Base-by-base conservation (phyloP, 257 asterid species). In the Dorcoceras hygrometricum region DNA sequence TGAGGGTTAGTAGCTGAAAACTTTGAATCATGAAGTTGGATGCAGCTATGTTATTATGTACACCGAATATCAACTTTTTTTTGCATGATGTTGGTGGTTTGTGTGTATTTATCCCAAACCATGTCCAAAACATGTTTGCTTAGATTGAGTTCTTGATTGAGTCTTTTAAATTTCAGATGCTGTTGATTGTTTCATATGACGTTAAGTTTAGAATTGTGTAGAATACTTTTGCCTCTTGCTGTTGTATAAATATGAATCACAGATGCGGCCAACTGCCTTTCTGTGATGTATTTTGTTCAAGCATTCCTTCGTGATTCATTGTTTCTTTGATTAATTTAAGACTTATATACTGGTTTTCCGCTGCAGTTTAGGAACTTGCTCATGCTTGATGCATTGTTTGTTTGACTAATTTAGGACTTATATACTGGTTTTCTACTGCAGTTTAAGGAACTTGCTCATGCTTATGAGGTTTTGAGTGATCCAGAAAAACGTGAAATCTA, bases 391-490 rank as follows among this genome's bases (percentile, higher is more conserved):
- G 50, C 14, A 34, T 12, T 11, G 50, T 39, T 39, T 39, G n/a
- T 12, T 39, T 39, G 50, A 39, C 11, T 12, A 12, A 4, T 2
- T 39, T 2, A 39, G 14, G 3, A 8, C 22, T 16, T 3, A 46
- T 16, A 22, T 9, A 54, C 7, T 23, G 57, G 56, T 32, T 11
- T 14, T 31, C 6, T 53, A 55, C 26, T 32, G 61, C 74, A 74
- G 74, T 74, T 74, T 27, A 74, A 74, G 63, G 78, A 74, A 69
- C 73, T 74, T 67, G 78, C 78, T 26, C 78, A 74, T 43, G 78
- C 78, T 55, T 74, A 74, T 68, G 74, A 74, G 70, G 73, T 68
- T 22, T n/a, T 74, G 34, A 73, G 78, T 55, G 78, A 74, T 27
- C 77, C 77, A 0, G 77, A 73, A 64, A 73, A 73, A 57, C 77